Evolutionary conservation across 2,329 filamentous ascomycete genomes (phyloP), one percentile per base, ranked within the genome.

Genomic region (Ophiostoma piceae): DNA sequence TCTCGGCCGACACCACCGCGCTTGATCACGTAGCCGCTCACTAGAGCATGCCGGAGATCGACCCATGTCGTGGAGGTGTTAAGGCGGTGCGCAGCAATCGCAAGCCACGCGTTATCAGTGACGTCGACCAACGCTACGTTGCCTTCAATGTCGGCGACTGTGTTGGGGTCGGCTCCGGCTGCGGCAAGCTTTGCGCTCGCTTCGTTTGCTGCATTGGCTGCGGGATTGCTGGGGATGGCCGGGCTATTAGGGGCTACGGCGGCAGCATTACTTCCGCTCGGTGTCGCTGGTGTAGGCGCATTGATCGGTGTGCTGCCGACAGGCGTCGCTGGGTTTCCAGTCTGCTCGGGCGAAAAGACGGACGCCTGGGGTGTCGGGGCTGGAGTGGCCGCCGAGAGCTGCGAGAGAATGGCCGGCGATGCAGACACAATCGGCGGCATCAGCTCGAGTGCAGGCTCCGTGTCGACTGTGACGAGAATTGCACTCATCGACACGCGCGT

Each of bases 101-200:
- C 85, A 26, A 89, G 91, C 89, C 90, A 94, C 0, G 87, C 90
- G 73, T 92, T 90, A 74, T 95, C 92, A 0, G 88, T 88, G 1
- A 86, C 79, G 75, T 95, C 91, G 22, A 91, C 80, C 12, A 96
- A 84, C 26, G 89, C 85, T 0, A 89, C 86, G 70, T 94, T 90
- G 1, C 83, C 82, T 66, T 84, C 79, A 74, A 76, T 73, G 12
- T 79, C 78, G 4, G 80, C 78, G 3, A 73, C 73, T 8, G 77
- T 71, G 29, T 87, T 84, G 19, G 78, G 73, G 57, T 74, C 73
- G n/a, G 72, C 54, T 8, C 68, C 73, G 3, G 72, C 71, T 1
- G 73, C 67, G 1, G 73, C 68, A 14, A 74, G 69, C 76, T 66
- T 78, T 78, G 47, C 82, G 37, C 39, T 67, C 3, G 69, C 65